Base-by-base conservation (phyloP, 1,139 yeast species). In the Suhomyces coccinellae region DNA sequence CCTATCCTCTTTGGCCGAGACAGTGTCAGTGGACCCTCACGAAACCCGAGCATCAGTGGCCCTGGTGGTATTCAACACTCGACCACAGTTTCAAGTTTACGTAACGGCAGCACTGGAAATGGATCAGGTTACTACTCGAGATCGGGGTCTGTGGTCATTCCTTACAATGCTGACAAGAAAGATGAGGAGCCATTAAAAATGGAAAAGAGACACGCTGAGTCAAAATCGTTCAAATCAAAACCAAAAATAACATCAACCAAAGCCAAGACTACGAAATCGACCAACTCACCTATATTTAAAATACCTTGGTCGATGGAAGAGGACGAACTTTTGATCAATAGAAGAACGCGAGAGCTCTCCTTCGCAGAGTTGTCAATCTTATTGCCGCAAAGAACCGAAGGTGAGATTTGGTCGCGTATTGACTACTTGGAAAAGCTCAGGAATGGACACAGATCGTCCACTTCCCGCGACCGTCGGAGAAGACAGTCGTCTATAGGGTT, bases 331-430 rank as follows among this genome's bases (percentile, higher is more conserved):
- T 61, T 85, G 35, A 70, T 79, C 41, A 75, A 80, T 47, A 73
- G 91, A 43, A 69, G 78, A 35, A 73, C 71, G 52, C 63, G 82
- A 47, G 87, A 85, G 48, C 67, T 89, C 30, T 77, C 87, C 29
- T 77, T 86, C 55, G 87, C 87, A 12, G 96, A 89, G 62, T 69
- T 89, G 37, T 79, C 87, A 10, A 82, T 88, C 33, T 66, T 88
- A 41, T 69, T 89, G 39, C 91, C 93, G 6, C 80, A 79, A 49
- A 75, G 89, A 50, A 76, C 93, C 0, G 93, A 85, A 58, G 75
- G 75, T n/a, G 95, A 87, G 53, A 87, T 87, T 32, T 74, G 80
- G 73, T 65, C 78, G 30, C 73, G 95, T 49, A 77, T 85, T 16
- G 79, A 74, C 45, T 71, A 78, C 45, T 65, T 86, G 42, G 86